Percentiles rank a stretch among this genome's conserved stretches.
Evolutionary conservation across 371 early-diverging fungal species (phyloP).

Genomic region (Mortierella sp.): DNA sequence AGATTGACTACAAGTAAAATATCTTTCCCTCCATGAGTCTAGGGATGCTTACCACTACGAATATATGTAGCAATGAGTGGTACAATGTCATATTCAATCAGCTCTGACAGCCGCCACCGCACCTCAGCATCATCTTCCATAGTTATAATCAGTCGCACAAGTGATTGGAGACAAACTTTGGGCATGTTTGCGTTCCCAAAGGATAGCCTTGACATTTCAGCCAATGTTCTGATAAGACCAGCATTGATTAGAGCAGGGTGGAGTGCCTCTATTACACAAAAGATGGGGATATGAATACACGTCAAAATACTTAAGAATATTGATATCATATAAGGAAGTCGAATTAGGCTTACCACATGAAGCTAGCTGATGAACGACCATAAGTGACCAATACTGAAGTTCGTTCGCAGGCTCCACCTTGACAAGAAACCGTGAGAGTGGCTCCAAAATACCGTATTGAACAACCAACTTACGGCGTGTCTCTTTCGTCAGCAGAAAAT

Average conservation of each 20-base stretch:
- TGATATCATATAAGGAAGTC: not conserved
- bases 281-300: not conserved
- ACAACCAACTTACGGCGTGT: conserved; percentile 60
- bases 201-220: conserved; percentile 76
- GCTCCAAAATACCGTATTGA: conserved; percentile 71
- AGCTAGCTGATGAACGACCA: conserved; percentile 81
- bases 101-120: conserved; percentile 59
- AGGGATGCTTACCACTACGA: conserved; percentile 66
- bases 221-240: conserved; percentile 74
- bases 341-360: conserved; percentile 64
- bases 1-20: not conserved
- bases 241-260: conserved; percentile 69
- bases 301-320: not conserved
- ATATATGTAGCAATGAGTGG: conserved; percentile 77
- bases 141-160: conserved; percentile 81
- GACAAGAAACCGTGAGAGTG: conserved; percentile 70
- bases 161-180: conserved; percentile 83
- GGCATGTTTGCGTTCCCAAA: conserved; percentile 90
- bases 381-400: conserved; percentile 83
- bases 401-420: conserved; percentile 76
- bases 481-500: conserved; percentile 7
- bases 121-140: conserved; percentile 57
- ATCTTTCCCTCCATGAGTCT: not conserved
- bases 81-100: conserved; percentile 76
- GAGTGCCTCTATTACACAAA: conserved; percentile 59